Percentiles rank a stretch among this genome's conserved stretches.
Conservation (phyloP, 2,329 filamentous ascomycete species). For the Penicillium crustosum region DNA sequence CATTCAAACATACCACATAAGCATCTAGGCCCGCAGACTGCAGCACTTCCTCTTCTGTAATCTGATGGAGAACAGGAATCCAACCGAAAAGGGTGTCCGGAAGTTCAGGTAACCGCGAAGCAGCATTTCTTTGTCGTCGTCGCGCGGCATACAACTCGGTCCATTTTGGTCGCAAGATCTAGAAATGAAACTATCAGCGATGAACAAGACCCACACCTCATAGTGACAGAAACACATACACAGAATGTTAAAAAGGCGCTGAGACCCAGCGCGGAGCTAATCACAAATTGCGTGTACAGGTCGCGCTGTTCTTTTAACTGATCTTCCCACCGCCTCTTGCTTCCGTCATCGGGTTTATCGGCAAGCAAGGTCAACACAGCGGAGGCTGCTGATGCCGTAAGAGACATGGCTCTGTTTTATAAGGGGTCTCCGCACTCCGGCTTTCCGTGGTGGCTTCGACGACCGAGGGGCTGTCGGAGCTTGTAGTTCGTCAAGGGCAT, state of each 20-base stretch:
- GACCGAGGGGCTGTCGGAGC: constrained; percentile 11
- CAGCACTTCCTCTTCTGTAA: constrained; percentile 86
- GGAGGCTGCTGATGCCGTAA: constrained; percentile 29
- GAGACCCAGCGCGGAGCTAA: constrained; percentile 45
- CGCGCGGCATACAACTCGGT: constrained; percentile 84
- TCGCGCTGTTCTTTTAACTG: constrained; percentile 40
- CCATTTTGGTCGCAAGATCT: constrained; percentile 90
- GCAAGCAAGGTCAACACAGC: constrained; percentile 23
- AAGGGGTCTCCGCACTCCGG: neutral
- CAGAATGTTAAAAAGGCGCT: constrained; percentile 49
- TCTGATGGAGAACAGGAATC: constrained; percentile 80
- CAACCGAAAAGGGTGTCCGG: constrained; percentile 87
- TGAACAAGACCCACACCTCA: neutral
- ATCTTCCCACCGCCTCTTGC: constrained; percentile 30
- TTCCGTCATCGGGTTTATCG: constrained; percentile 19
- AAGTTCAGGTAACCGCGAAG: constrained; percentile 69
- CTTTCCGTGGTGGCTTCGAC: neutral
- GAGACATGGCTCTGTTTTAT: constrained; percentile 28
- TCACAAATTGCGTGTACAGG: constrained; percentile 46
- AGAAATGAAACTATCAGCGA: constrained; percentile 17
- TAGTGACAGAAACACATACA: constrained; percentile 31
- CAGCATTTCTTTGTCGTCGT: constrained; percentile 70
- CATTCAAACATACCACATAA: constrained; percentile 66
- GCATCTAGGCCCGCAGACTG: constrained; percentile 90
- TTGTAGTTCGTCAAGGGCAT: constrained; percentile 9